Evolutionary conservation across 345 rosid genomes (phyloP), one percentile per base, ranked within the genome.

Genomic region (Hibiscus trionum): DNA sequence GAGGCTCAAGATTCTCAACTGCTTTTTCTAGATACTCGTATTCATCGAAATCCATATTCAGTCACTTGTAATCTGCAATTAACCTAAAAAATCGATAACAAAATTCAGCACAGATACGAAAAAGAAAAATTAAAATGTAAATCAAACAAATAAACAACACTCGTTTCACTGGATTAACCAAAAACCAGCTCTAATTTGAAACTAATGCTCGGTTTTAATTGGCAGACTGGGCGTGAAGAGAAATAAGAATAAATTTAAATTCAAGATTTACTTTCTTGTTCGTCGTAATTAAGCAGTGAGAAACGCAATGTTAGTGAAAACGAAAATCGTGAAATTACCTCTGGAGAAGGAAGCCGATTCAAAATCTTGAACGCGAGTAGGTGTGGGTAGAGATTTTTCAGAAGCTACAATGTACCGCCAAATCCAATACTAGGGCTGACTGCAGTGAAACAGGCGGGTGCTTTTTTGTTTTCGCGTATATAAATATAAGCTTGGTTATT

Each of bases 21-120:
- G 82, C 85, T 75, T 88, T 90, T 87, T 95, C 99, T 76, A 92
- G 76, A 83, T 95, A 95, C 42, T 95, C 97, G 65, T 92, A 92
- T 86, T 92, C 99, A 80, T 95, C 99, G 75, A 91, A 93, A 67
- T 93, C 98, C 96, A 91, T 89, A 61, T 24, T 60, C 58, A 57
- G 61, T 61, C 50, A 56, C 76, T 77, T 49, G n/a, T 9, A 49
- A n/a, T 52, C 75, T 72, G 68, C 5, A 37, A 37, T 24, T 10
- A 26, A 39, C 24, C 12, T 3, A 35, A 11, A 31, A 53, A 50
- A 72, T 11, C 14, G 50, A 3, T n/a, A 64, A 57, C 16, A 7
- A 19, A 62, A 37, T n/a, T 33, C 21, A 26, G 8, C 7, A 26
- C 8, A 67, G 11, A 27, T 49, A 29, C 4, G 39, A 68, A 68